Conservation (phyloP, 306 rosid species). For the Gillenia trifoliata region DNA sequence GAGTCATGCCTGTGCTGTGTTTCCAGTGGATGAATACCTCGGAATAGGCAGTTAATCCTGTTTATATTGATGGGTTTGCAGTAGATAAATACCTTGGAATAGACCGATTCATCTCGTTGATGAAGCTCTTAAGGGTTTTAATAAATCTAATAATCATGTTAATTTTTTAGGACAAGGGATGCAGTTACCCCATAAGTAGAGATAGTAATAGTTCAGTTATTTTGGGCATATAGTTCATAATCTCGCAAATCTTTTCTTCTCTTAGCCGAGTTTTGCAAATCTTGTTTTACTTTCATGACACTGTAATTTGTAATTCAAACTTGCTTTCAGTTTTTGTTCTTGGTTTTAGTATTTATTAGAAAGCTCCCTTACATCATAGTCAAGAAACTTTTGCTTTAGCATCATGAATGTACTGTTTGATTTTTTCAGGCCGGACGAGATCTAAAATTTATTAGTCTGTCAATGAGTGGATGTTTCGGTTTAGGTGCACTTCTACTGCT, state of each 20-base stretch:
- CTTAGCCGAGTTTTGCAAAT: neutral
- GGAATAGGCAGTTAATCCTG: neutral
- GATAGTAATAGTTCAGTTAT: neutral
- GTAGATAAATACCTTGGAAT: neutral
- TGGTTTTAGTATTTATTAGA: neutral
- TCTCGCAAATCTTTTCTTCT: neutral
- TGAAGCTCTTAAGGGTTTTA: too few relatives aligned
- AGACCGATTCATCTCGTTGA: neutral
- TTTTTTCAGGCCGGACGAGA: slow-evolving; percentile 64
- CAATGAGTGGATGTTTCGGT: slow-evolving; percentile 54
- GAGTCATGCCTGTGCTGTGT: neutral
- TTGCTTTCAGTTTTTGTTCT: neutral
- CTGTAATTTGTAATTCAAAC: neutral
- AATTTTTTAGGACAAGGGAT: neutral
- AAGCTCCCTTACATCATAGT: neutral
- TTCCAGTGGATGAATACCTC: neutral
- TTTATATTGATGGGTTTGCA: neutral
- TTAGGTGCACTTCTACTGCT: slow-evolving; percentile 35
- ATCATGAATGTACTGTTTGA: neutral
- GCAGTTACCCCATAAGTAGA: neutral
- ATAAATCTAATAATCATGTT: too few relatives aligned
- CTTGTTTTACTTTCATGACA: neutral
- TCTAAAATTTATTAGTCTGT: slow-evolving; percentile 46
- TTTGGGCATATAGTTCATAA: neutral
- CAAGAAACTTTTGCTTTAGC: neutral